Base-by-base conservation (phyloP, 31 red algal genomes). In the Asparagopsis taxiformis region DNA sequence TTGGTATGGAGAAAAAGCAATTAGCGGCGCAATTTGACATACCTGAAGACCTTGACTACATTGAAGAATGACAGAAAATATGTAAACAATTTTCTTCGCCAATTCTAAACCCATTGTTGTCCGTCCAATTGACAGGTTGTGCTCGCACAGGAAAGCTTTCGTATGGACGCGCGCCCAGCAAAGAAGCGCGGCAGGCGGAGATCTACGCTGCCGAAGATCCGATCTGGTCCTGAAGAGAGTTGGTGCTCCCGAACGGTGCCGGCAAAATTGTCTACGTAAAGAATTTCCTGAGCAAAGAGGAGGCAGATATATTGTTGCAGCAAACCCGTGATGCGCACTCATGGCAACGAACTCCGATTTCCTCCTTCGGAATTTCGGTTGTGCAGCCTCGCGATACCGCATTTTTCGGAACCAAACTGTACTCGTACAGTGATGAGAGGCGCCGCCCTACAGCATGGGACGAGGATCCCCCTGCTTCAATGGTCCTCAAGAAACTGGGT, bases 301-400 rank as follows among this genome's bases (percentile, higher is more conserved):
- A 77, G 11, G 83, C 71, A 28, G 72, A 87, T 37, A 11, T 29
- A n/a, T 38, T 87, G 23, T 43, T 87, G 19, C 24, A 9, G 20
- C 38, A 75, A 16, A 87, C 83, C 24, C 20, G 24, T n/a, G 55
- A 77, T 37, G 83, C 83, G 6, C 56, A 51, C 25, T 89, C 85
- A 3, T 89, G 85, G 85, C 74, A 32, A 32, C 38, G 85, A 33
- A 74, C 68, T 9, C 85, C 85, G 8, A 78, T 89, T 29, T 74
- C 74, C 0, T 80, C 80, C 43, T 80, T 74, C 68, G 85, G 85
- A 0, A 72, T 74, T 36, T 38, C 54, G 13, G 75, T 89, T 48
- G 33, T 89, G 9, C 85, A 89, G 49, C 85, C 85, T 21, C 52
- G 85, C 59, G 75, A 89, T 53, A 89, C 85, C 8, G 85, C 85